Base-by-base conservation (phyloP, 2,329 filamentous ascomycete species). In the Cytospora piceicola region DNA sequence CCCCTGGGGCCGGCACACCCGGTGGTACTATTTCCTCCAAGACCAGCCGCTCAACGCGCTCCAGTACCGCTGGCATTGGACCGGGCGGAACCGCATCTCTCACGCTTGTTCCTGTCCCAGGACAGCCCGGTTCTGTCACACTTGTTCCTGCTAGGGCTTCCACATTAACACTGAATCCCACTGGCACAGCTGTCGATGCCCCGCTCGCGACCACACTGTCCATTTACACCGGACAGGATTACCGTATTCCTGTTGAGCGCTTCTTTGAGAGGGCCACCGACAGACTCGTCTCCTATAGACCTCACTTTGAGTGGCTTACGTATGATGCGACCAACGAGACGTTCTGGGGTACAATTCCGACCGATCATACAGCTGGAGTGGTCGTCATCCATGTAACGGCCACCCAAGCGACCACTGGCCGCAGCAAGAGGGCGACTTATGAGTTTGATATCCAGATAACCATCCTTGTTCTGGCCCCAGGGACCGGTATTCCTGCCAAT, bases 261-360 rank as follows among this genome's bases (percentile, higher is more conserved):
- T 63, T 15, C 39, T 53, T 63, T 20, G 24, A 53, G 39, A 52
- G 29, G 17, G 2, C 27, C n/a, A 42, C 39, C 22, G 61, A 63
- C 24, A n/a, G 24, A 29, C 39, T 46, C 11, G 42, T 63, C n/a
- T 63, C 53, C n/a, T 63, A 46, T 12, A 36, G 4, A 12, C 34
- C 34, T 36, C 34, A 36, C 2, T 36, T 36, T 12, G 34, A 36
- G 9, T 36, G 34, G 34, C 11, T 36, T 4, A 2, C 34, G 11
- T 63, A 63, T 54, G 51, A 56, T 20, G 11, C 29, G 39, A 32
- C 49, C 22, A 39, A 14, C 42, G 36, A 22, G 22, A 49, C 39
- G 0, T 63, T 63, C 20, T 57, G 5, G n/a, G 61, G 61, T 53
- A 57, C 42, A 32, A 11, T 63, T 46, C 61, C 61, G 42, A 2